Evolutionary conservation across 2,329 filamentous ascomycete genomes (phyloP), one percentile per base, ranked within the genome.

Genomic region (Microsporum canis): DNA sequence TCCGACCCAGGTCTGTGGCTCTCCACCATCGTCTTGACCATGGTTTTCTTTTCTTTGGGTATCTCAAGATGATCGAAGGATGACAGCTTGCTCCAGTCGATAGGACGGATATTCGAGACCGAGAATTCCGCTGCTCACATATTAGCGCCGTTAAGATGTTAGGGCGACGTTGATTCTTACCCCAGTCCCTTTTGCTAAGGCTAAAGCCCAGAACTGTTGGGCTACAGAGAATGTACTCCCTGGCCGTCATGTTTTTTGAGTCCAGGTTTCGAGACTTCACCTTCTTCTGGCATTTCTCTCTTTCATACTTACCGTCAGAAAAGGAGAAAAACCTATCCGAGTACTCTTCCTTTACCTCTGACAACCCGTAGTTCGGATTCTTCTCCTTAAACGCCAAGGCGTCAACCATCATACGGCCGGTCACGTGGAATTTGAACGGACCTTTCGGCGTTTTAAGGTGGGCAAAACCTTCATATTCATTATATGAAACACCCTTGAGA

Each of bases 1-100:
- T 70, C 66, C 31, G 72, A 72, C 58, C 80, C 77, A 5, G 73
- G 73, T 27, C 75, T 72, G 8, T 77, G 76, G 65, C 81, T 73
- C 4, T 76, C 76, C 3, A 79, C 71, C 55, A 81, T 75, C 29
- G 80, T 67, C 27, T 77, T 71, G 63, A 81, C 81, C 1, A 71
- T 59, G 14, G 65, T 60, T 33, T 68, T 63, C 62, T 80, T 75
- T 23, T 73, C 71, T 14, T 70, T 64, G 0, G 77, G 76, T n/a
- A 81, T 68, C n/a, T 80, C 77, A 1, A 82, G 70, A 23, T 71
- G 75, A 2, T 77, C 73, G 60, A 80, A 81, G 3, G 79, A 79
- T 2, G 69, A 43, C 14, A 43, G 66, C 0, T 71, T 66, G 62
- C 74, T 75, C 71, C 78, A 82, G 3, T 68, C 67, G 63, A 81